phyloP scores from a whole-genome alignment of 345 rosid genomes.

The Citrus sinensis region DVS_A1.0 CM039165.1:14238501-14239000 shows the following conservation, averaged over 20 bases:
- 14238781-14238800: slow-evolving; percentile 24
- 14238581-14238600: slow-evolving; percentile 22
- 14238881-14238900: slow-evolving; percentile 78
- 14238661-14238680: not conserved
- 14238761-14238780: slow-evolving; percentile 19
- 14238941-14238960: slow-evolving; percentile 78
- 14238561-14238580: slow-evolving; percentile 27
- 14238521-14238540: slow-evolving; percentile 1
- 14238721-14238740: not conserved
- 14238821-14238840: slow-evolving; percentile 37
- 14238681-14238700: not conserved
- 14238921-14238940: slow-evolving; percentile 90
- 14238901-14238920: slow-evolving; percentile 87
- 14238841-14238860: slow-evolving; percentile 34
- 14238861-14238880: slow-evolving; percentile 42
- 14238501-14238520: not conserved
- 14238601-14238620: slow-evolving; percentile 13
- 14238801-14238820: slow-evolving; percentile 25
- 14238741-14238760: slow-evolving; percentile 14
- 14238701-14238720: not conserved
- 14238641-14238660: not conserved
- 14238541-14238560: slow-evolving; percentile 26
- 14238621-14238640: slow-evolving; percentile 30
- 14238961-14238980: not conserved
- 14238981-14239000: not conserved